Base-by-base conservation (phyloP, 768 basidiomycete species). In the Amanita pallidorosea region DNA sequence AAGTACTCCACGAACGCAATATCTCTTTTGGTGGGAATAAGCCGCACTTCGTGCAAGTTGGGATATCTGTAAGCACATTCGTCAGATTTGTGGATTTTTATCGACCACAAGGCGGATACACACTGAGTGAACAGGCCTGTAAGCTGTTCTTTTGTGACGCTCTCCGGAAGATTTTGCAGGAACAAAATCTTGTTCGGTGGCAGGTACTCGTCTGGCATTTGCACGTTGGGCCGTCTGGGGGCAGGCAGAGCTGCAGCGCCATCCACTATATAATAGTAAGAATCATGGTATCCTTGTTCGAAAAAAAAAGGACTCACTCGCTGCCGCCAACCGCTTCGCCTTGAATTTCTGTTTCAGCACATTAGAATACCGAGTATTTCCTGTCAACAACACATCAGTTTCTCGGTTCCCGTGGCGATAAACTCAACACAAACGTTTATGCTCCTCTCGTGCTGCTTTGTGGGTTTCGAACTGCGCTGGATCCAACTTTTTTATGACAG, bases 101-200 rank as follows among this genome's bases (percentile, higher is more conserved):
- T 17, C 29, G 7, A 48, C 41, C 41, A 45, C 15, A 47, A 40
- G 6, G 38, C 18, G 18, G 25, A 36, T 55, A 46, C 49, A 11
- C 38, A 52, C 91, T 91, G 88, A 53, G 88, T 85, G 71, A 99
- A 98, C 20, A 98, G 73, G 2, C 82, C 81, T 66, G 86, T 80
- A 54, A 99, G 84, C 61, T 88, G 85, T 48, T 96, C 94, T 63
- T 95, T 93, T 49, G 86, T 92, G 56, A 93, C 92, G 37, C 68
- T 85, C 62, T 96, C 92, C 17, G 94, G 93, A 20, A 99, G 74
- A 64, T 97, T 97, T 68, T 99, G 96, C 56, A 99, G 65, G 79
- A 99, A 99, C 47, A 99, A 77, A 67, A 98, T 95, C 66, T 94
- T 93, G 85, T 99, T 99, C 35, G 96, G 95, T 2, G 96, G 96